A percentile compares a stretch with the other conserved stretches of the same genome.
These are phyloP conservation scores for Saksenaea vasiformis DNA, from an alignment of 371 early-diverging fungal genomes.

Conservation along the genomic window DNA sequence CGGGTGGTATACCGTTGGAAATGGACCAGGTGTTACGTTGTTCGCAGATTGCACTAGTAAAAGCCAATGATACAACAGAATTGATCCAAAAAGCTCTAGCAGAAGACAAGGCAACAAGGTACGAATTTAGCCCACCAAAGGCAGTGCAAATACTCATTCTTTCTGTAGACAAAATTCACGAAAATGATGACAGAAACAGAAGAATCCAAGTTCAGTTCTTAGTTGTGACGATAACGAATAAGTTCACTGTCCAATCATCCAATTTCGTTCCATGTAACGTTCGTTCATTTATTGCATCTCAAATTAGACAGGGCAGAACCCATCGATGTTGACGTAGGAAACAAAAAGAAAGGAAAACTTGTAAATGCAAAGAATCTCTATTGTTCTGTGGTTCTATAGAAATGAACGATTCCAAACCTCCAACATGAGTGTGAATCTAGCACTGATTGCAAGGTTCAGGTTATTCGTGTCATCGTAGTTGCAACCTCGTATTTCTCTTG, in stretches of 20 bases:
- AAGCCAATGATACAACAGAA: conserved; percentile 74
- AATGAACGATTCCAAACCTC: too few species aligned
- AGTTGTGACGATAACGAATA: neutral
- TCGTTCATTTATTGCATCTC: too few species aligned
- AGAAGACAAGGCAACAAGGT: conserved; percentile 47
- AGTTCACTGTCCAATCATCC: neutral
- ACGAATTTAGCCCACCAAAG: neutral
- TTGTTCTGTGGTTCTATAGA: too few species aligned
- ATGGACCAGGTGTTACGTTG: conserved; percentile 74
- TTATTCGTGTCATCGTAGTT: too few species aligned
- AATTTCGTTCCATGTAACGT: too few species aligned
- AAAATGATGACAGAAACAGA: neutral
- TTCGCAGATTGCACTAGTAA: conserved; percentile 72
- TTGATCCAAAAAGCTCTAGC: conserved; percentile 65
- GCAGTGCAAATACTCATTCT: neutral
- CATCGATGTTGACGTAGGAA: too few species aligned
- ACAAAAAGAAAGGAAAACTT: too few species aligned
- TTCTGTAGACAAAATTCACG: neutral
- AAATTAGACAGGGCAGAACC: too few species aligned
- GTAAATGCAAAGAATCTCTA: too few species aligned
- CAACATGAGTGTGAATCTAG: too few species aligned
- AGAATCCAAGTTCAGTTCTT: neutral
- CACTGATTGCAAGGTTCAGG: too few species aligned
- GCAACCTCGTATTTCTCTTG: too few species aligned
- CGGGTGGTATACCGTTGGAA: conserved; percentile 84